A percentile compares a stretch with the other conserved stretches of the same genome.
These are phyloP conservation scores for Trifolium dubium DNA, from an alignment of 306 rosid species.

Conservation along the genomic window DNA sequence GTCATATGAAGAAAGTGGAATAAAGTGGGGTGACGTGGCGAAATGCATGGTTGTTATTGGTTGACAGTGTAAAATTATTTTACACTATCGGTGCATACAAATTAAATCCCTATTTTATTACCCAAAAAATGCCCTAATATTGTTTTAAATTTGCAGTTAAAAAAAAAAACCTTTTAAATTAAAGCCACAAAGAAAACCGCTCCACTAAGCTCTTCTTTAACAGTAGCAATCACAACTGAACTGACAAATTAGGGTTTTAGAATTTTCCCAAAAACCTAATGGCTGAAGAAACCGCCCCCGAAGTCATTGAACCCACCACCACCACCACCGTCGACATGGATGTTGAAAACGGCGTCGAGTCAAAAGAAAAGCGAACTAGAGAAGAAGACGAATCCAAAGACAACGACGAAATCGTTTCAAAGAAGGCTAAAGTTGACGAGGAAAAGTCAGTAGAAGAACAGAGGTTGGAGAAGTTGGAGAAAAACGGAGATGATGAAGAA, in stretches of 20 bases:
- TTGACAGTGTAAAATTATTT: no score
- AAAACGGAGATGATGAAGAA: slow-evolving; percentile 15
- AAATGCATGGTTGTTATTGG: no score
- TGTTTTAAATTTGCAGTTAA: no score
- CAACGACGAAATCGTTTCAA: slow-evolving; percentile 34
- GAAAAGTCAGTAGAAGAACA: slow-evolving; percentile 53
- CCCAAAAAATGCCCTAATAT: no score
- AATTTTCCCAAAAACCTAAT: slow-evolving; percentile 12
- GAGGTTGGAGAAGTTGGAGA: slow-evolving; percentile 54
- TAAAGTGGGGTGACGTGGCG: no score
- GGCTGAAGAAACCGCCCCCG: slow-evolving; percentile 47
- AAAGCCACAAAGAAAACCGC: neutral
- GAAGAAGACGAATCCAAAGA: slow-evolving; percentile 42
- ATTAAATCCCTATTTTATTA: no score
- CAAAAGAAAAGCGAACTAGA: slow-evolving; percentile 37
- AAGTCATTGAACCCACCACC: slow-evolving; percentile 30
- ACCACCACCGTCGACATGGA: slow-evolving; percentile 45
- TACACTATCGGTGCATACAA: no score
- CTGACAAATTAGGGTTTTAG: slow-evolving; percentile 44
- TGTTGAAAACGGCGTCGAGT: slow-evolving; percentile 28
- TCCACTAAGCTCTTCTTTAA: neutral
- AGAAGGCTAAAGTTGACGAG: slow-evolving; percentile 47
- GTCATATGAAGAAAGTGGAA: no score
- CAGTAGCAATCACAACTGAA: neutral
- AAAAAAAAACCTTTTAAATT: neutral